These are phyloP conservation scores for Coprinopsis sp. DNA, from an alignment of 768 basidiomycete genomes.

Conservation along the genomic window DNA sequence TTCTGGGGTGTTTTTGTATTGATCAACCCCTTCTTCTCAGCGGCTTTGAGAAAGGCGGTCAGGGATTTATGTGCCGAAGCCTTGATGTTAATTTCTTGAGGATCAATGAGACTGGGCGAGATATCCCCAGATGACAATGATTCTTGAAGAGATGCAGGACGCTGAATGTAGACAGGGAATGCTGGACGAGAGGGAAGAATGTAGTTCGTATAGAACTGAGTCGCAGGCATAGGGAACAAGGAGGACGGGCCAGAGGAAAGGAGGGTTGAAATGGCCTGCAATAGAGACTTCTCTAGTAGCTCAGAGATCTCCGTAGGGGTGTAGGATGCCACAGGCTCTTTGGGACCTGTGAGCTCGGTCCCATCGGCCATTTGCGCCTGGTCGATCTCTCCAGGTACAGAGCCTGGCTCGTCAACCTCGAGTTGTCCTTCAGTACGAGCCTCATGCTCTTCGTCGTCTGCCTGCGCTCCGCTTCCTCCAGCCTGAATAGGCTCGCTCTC, in stretches of 20 bases:
- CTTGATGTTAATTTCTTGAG: conserved; percentile 64
- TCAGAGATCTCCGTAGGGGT: conserved; percentile 46
- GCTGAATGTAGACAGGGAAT: conserved; percentile 40
- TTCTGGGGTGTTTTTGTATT: conserved; percentile 62
- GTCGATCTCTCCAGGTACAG: conserved; percentile 9
- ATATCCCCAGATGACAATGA: conserved; percentile 16
- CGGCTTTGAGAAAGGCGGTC: conserved; percentile 70
- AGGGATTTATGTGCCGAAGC: conserved; percentile 79
- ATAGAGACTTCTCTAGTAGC: conserved; percentile 54
- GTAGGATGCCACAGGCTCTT: conserved; percentile 13
- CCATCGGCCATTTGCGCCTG: neutral
- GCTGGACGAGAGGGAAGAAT: conserved; percentile 79
- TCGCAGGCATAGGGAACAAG: conserved; percentile 71
- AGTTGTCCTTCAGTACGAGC: conserved; percentile 10
- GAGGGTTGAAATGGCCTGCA: conserved; percentile 59
- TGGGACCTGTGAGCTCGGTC: neutral
- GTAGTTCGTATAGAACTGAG: conserved; percentile 69
- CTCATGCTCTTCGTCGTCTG: conserved; percentile 10
- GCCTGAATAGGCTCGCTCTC: conserved; percentile 27
- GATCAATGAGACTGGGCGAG: conserved; percentile 26
- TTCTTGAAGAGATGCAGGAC: conserved; percentile 19
- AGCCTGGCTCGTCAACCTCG: conserved; percentile 4
- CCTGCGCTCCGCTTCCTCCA: conserved; percentile 16
- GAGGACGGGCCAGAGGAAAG: conserved; percentile 44
- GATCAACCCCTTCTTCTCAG: conserved; percentile 70